Conservation (phyloP, 2,329 filamentous ascomycete species). For the Ophiostoma sp. region DNA sequence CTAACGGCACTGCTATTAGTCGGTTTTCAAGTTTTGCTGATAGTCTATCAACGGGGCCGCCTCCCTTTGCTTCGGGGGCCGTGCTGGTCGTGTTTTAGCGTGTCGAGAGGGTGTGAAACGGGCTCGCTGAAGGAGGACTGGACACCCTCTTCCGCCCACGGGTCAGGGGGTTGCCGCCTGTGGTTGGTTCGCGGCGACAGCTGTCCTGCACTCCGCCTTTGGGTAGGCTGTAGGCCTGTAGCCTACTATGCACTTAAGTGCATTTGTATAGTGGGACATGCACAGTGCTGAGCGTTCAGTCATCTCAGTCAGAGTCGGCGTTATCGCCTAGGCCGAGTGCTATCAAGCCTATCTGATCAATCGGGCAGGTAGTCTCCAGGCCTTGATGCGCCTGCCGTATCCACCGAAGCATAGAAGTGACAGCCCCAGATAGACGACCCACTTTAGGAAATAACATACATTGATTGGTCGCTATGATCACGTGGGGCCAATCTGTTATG, state of each 20-base stretch:
- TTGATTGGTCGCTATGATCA: constrained; percentile 17
- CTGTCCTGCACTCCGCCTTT: background rate
- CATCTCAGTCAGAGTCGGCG: background rate
- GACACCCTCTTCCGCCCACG: background rate
- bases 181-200: background rate
- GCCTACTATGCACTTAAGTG: background rate
- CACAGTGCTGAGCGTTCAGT: background rate
- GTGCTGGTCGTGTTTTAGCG: background rate
- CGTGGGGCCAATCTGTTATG: constrained; percentile 5
- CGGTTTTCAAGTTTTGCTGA: background rate
- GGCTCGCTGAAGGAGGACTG: background rate
- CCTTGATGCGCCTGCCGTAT: constrained; percentile 2
- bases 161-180: background rate
- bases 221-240: background rate
- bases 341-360: background rate
- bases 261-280: background rate
- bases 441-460: background rate
- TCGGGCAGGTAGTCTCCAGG: background rate
- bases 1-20: constrained; percentile 1
- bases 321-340: background rate
- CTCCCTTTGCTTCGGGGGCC: constrained; percentile 1
- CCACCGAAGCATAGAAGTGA: background rate
- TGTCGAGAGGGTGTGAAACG: constrained; percentile 2
- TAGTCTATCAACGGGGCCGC: background rate
- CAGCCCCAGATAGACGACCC: background rate